Percentiles rank a stretch among this genome's conserved stretches.
Evolutionary conservation across 148 eudicot genomes (phyloP).

Genomic region (Rhododendron mucronatum): DNA sequence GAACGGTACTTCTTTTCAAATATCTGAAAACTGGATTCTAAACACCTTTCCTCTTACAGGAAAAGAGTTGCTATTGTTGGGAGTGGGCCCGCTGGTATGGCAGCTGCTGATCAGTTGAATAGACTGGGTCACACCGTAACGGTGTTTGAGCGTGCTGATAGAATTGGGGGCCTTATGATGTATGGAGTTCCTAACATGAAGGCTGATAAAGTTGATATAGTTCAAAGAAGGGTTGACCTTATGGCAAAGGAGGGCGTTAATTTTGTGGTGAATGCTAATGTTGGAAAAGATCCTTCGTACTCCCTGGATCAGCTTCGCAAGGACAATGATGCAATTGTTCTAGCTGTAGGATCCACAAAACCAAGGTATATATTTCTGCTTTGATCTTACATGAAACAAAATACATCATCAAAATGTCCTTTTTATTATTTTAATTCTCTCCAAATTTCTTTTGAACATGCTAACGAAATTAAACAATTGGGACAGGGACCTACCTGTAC

Average conservation of each 20-base stretch:
- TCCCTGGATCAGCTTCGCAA: conserved; percentile 65
- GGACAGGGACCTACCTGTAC: conserved; percentile 88
- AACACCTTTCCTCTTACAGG: conserved; percentile 32
- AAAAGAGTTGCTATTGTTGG: conserved; percentile 82
- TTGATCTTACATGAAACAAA: background rate
- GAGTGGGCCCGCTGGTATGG: conserved; percentile 97
- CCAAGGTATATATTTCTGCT: conserved; percentile 50
- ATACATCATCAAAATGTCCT: background rate
- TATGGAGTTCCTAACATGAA: conserved; percentile 99
- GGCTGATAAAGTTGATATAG: conserved; percentile 80
- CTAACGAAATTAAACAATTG: conserved; percentile 2
- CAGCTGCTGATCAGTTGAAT: conserved; percentile 96
- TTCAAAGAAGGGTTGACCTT: conserved; percentile 87
- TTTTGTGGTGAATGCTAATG: conserved; percentile 84
- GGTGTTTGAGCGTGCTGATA: conserved; percentile 90
- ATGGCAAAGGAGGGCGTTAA: conserved; percentile 86
- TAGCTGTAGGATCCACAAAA: conserved; percentile 94
- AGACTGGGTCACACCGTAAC: conserved; percentile 88
- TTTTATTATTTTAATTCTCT: background rate
- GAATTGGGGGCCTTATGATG: conserved; percentile 99
- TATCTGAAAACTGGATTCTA: background rate
- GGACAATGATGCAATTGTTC: conserved; percentile 76
- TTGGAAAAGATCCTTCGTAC: conserved; percentile 74
- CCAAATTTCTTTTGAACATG: background rate
- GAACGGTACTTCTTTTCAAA: background rate